Percentiles rank a stretch among this genome's conserved stretches.
phyloP scores from a whole-genome alignment of 805 yeast genomes.

The Lipomyces lipofer region DNA sequence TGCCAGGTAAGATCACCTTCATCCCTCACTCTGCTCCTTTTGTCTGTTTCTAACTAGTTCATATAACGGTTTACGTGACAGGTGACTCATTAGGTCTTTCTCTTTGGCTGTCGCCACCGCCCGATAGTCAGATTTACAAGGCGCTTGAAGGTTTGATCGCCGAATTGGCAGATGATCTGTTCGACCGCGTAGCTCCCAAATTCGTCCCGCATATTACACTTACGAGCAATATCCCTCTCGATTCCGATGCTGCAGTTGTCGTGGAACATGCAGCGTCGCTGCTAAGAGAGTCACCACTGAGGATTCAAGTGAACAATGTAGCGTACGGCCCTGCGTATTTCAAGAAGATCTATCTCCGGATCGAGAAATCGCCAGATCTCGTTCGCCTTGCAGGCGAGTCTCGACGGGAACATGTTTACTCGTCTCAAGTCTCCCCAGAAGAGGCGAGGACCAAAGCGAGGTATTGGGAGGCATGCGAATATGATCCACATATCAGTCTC shows the following conservation, averaged over 20 bases:
- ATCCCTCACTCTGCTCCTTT: no score
- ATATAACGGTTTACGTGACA: no score
- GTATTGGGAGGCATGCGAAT: conserved; percentile 57
- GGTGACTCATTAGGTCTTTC: conserved; percentile 49
- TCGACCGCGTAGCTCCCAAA: conserved; percentile 46
- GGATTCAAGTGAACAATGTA: conserved; percentile 45
- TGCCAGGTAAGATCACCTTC: no score
- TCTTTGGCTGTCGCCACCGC: conserved; percentile 74
- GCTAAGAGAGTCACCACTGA: conserved; percentile 51
- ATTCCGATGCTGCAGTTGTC: conserved; percentile 57
- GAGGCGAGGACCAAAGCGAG: conserved; percentile 44
- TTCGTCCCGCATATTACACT: conserved; percentile 80
- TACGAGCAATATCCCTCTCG: conserved; percentile 58
- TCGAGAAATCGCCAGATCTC: conserved; percentile 48
- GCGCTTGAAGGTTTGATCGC: conserved; percentile 58
- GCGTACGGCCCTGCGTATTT: conserved; percentile 52
- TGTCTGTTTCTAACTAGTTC: no score
- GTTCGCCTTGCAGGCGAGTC: conserved; percentile 50
- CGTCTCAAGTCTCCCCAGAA: conserved; percentile 41
- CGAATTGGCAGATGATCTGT: conserved; percentile 62
- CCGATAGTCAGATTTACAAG: conserved; percentile 54
- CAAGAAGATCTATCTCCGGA: conserved; percentile 56
- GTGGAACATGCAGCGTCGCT: conserved; percentile 56
- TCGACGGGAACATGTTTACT: conserved; percentile 41
- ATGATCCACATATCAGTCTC: conserved; percentile 71